A percentile compares a stretch with the other conserved stretches of the same genome.
Conservation (phyloP, 345 rosid genomes). For the Acer campestre region DNA sequence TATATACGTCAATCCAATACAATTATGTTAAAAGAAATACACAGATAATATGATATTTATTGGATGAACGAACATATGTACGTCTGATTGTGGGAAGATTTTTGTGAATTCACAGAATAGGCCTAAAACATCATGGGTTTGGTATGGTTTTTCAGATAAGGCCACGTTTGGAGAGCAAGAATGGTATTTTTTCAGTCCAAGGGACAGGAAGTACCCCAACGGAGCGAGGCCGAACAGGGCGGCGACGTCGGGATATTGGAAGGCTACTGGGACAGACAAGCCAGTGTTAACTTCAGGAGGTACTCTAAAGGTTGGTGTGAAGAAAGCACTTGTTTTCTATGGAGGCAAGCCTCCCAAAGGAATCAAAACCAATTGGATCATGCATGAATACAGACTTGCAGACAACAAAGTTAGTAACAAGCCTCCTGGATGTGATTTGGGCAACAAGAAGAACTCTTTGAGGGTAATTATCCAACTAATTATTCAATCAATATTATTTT, state of each 20-base stretch:
- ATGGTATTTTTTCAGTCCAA: slow-evolving; percentile 96
- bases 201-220: slow-evolving; percentile 95
- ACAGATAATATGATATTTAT: background rate
- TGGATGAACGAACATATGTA: background rate
- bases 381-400: slow-evolving; percentile 89
- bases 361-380: slow-evolving; percentile 94
- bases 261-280: slow-evolving; percentile 98
- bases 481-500: background rate
- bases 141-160: slow-evolving; percentile 47
- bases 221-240: slow-evolving; percentile 98
- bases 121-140: background rate
- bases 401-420: slow-evolving; percentile 56
- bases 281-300: slow-evolving; percentile 73
- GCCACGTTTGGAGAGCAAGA: slow-evolving; percentile 95
- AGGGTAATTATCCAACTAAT: slow-evolving; percentile 50
- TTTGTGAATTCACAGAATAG: background rate
- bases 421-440: slow-evolving; percentile 62
- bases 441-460: slow-evolving; percentile 78
- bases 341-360: slow-evolving; percentile 99
- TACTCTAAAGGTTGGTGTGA: slow-evolving; percentile 78
- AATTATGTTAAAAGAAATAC: background rate
- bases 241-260: slow-evolving; percentile 98
- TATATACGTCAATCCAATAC: background rate
- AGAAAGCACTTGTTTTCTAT: slow-evolving; percentile 89
- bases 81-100: background rate